Base-by-base conservation (phyloP, 2,329 filamentous ascomycete genomes). In the Colletotrichum gloeosporioides region DNA sequence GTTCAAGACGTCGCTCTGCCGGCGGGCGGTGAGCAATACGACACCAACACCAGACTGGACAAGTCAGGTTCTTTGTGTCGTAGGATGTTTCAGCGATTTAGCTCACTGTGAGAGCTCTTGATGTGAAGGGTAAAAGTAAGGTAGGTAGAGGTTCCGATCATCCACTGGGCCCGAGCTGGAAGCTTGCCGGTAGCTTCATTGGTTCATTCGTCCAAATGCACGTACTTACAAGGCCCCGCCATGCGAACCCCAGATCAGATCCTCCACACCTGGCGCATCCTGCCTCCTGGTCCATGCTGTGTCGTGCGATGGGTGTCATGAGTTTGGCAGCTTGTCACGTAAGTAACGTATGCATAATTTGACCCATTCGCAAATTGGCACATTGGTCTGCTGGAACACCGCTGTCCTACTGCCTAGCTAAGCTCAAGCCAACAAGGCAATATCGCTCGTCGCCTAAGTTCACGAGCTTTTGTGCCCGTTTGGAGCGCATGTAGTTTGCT, bases 1-100 rank as follows among this genome's bases (percentile, higher is more conserved):
- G 55, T 68, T 39, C n/a, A 61, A 27, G 53, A 72, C 13, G 36
- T 44, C 29, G 15, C 44, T 29, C 16, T 63, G 67, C 57, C 31
- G 27, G 25, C 36, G 57, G 32, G 57, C 59, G 44, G 27, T 34
- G 65, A 69, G 22, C 57, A 29, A 57, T 13, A 39, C 16, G 71
- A 25, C 49, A 59, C 55, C 65, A 70, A 71, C n/a, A 71, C 32
- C 44, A 61, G 68, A 49, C 22, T 32, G 36, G 64, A 49, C 32
- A 61, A 53, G 39, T 53, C 44, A 53, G 44, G 65, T 22, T 29
- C 9, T 27, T 36, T 69, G 70, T 66, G 34, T 64, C 59, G 55
- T 64, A 39, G 55, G 63, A 75, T 62, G 69, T 75, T 75, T 75
- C 63, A 73, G 69, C 36, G 63, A 59, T 68, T 49, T 32, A 55